phyloP scores from a whole-genome alignment of 2,329 filamentous ascomycete species.

The Phialophora chinensis region DNA sequence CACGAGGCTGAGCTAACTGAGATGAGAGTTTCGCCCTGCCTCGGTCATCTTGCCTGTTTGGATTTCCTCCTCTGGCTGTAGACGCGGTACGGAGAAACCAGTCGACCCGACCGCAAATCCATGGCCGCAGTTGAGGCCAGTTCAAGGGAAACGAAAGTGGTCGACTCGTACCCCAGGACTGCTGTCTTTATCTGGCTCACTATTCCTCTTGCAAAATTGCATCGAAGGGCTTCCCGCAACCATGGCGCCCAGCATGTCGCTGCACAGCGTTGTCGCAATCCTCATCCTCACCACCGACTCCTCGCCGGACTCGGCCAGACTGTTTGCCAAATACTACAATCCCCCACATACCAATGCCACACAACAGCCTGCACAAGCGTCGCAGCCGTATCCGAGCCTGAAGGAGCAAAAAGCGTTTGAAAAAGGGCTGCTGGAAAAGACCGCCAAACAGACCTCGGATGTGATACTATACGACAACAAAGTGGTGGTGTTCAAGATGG shows the following conservation, averaged over 20 bases:
- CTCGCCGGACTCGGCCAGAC: slow-evolving; percentile 73
- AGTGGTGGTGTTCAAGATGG: slow-evolving; percentile 96
- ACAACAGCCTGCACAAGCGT: slow-evolving; percentile 55
- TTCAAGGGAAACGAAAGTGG: not conserved
- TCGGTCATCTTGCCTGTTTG: too few relatives aligned
- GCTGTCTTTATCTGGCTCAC: not conserved
- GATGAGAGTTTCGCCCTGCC: too few relatives aligned
- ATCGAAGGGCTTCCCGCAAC: not conserved
- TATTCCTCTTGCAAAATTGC: not conserved
- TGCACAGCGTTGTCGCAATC: slow-evolving; percentile 78
- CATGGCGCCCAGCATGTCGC: slow-evolving; percentile 77
- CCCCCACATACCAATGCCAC: slow-evolving; percentile 67
- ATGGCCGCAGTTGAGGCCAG: slow-evolving; percentile 20
- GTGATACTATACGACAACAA: slow-evolving; percentile 98
- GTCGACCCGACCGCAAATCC: not conserved
- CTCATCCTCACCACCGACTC: slow-evolving; percentile 77
- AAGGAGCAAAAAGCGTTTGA: slow-evolving; percentile 97
- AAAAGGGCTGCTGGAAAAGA: slow-evolving; percentile 94
- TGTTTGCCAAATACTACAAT: slow-evolving; percentile 93
- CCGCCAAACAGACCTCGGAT: slow-evolving; percentile 90
- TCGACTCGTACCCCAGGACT: not conserved
- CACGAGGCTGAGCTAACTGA: too few relatives aligned
- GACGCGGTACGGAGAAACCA: slow-evolving; percentile 5
- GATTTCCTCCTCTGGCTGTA: too few relatives aligned
- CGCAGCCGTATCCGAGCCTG: slow-evolving; percentile 77